Evolutionary conservation across 148 eudicot genomes (phyloP), one percentile per base, ranked within the genome.

Genomic region (Camellia lanceoleosa): DNA sequence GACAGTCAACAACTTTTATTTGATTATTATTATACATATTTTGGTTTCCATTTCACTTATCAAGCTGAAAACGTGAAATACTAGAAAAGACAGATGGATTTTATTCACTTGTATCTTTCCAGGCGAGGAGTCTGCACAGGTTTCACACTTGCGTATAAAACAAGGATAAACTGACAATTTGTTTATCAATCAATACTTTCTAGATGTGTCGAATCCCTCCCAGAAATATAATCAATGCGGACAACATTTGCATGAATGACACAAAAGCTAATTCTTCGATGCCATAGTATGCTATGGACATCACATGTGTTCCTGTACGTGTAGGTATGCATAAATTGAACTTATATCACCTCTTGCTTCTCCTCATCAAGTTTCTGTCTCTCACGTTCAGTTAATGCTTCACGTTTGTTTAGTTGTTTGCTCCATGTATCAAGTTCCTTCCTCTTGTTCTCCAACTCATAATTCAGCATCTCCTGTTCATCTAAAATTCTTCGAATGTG

Each of bases 311-410:
- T 11, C 55, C 44, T 38, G 38, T 8, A 20, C 43, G 20, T 70
- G 16, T 70, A 5, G 2, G 30, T 18, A 43, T 69, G 47, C 23
- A 2, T 3, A 49, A 63, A 64, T 46, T 15, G 42, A 59, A 78
- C 15, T 18, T 5, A n/a, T n/a, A 65, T 79, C 69, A 93, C 99
- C 97, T 92, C 88, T 83, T 86, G 67, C 84, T 91, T 92, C 78
- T 96, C 99, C 84, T 96, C 97, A 0, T 90, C 92, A 72, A 96
- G 93, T 66, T 92, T 93, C 74, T 80, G 92, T 56, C 90, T 88
- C 76, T 95, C 97, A 8, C 92, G 90, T 70, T 92, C 98, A 78
- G 98, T 96, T 62, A 85, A 61, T 15, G 91, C 89, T 83, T 94
- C 95, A 76, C 92, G 89, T 52, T 78, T 92, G 73, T 87, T 87